Percentiles rank a stretch among this genome's conserved stretches.
These are phyloP conservation scores for Claviceps purpurea DNA, from an alignment of 2,329 filamentous ascomycete species.

Conservation along the genomic window DNA sequence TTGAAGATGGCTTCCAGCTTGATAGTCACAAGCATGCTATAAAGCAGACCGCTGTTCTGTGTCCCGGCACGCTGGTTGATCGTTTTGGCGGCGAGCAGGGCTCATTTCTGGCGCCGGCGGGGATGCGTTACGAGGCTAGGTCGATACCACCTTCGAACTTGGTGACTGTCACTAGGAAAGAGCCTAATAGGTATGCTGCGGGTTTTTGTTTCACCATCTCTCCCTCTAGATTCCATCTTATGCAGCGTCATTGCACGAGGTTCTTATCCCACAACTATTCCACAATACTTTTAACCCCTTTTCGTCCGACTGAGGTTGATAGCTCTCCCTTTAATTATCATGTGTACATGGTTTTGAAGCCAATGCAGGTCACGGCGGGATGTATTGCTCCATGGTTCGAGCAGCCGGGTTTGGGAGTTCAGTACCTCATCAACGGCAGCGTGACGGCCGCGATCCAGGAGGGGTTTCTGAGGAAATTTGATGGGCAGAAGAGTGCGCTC, in stretches of 20 bases:
- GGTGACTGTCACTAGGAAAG: background rate
- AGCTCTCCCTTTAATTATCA: background rate
- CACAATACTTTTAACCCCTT: background rate
- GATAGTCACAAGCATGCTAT: background rate
- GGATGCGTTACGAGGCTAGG: background rate
- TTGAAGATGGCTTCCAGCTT: background rate
- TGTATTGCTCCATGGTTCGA: constrained; percentile 1
- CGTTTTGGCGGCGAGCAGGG: background rate
- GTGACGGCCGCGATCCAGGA: background rate
- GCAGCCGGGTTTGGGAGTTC: background rate
- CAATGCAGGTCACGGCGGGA: background rate
- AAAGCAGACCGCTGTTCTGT: background rate
- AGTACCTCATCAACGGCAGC: background rate
- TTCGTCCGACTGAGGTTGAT: background rate
- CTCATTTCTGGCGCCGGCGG: background rate
- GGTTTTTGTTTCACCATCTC: no score
- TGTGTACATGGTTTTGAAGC: background rate
- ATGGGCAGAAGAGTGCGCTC: background rate
- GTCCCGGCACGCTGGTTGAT: background rate
- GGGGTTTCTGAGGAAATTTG: background rate
- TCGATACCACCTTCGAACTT: background rate
- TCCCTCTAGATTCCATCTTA: no score
- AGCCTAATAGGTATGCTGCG: background rate
- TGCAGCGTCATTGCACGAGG: no score
- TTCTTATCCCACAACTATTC: no score